Evolutionary conservation across 1,284 basidiomycete species (phyloP).

Genomic region (Cystodermella granulosa): DNA sequence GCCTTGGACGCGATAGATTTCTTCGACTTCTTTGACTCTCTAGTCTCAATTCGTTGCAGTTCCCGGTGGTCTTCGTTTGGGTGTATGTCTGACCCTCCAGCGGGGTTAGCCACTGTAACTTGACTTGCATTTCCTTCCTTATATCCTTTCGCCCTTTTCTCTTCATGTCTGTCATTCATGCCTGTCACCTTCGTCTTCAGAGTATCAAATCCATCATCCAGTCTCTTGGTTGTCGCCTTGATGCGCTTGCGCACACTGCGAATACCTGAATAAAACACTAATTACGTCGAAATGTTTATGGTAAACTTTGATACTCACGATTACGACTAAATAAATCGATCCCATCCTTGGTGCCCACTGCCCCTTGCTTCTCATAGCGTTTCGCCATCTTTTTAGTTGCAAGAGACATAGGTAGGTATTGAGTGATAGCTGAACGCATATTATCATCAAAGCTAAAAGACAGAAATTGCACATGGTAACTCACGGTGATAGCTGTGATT

Average conservation of each 20-base stretch:
- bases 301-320: constrained; percentile 26
- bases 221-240: constrained; percentile 27
- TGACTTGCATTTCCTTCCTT: constrained; percentile 2
- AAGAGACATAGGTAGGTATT: constrained; percentile 58
- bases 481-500: constrained; percentile 41
- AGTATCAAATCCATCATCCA: constrained; percentile 30
- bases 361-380: constrained; percentile 33
- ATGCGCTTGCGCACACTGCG: constrained; percentile 30
- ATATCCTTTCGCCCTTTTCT: constrained; percentile 5
- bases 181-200: constrained; percentile 22
- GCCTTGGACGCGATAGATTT: constrained; percentile 3
- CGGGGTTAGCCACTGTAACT: neutral
- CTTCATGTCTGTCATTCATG: constrained; percentile 7
- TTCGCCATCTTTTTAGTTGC: constrained; percentile 51
- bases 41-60: neutral
- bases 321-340: constrained; percentile 43
- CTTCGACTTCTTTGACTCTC: neutral
- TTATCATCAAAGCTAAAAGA: constrained; percentile 2
- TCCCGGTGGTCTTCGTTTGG: neutral
- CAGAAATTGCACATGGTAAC: constrained; percentile 10
- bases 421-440: constrained; percentile 40
- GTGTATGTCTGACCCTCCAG: neutral
- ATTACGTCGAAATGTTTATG: neutral
- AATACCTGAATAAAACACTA: constrained; percentile 19
- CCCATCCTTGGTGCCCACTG: constrained; percentile 29